These are phyloP conservation scores for Thamnidium elegans DNA, from an alignment of 192 early-diverging fungal genomes.

Conservation along the genomic window DNA sequence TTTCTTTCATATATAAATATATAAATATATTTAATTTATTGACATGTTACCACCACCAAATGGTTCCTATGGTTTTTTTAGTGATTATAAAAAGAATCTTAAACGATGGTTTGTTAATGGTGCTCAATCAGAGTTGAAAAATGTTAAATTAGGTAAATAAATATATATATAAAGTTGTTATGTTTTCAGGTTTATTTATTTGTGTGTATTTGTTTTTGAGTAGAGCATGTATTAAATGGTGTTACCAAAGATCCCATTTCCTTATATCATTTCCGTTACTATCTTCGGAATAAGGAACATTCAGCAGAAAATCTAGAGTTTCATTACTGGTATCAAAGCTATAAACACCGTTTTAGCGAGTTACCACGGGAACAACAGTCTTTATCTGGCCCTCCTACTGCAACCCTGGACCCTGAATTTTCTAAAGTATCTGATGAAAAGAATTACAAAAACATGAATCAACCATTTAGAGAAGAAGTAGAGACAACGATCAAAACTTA, in stretches of 20 bases:
- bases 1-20: too few species aligned
- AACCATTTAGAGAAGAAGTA: conserved; percentile 29
- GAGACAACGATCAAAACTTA: conserved; percentile 24
- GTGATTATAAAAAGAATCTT: background rate
- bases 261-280: conserved; percentile 22
- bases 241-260: conserved; percentile 29
- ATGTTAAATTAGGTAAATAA: conserved; percentile 22
- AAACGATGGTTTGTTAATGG: conserved; percentile 10
- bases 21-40: too few species aligned
- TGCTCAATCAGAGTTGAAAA: conserved; percentile 12
- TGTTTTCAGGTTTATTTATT: background rate
- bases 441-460: background rate
- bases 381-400: conserved; percentile 20
- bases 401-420: conserved; percentile 1
- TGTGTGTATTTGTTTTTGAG: too few species aligned
- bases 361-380: conserved; percentile 6
- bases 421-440: too few species aligned
- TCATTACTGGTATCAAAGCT: conserved; percentile 27
- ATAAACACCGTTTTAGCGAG: conserved; percentile 14
- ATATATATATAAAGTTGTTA: too few species aligned
- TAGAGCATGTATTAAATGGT: conserved; percentile 22
- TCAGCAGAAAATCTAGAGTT: conserved; percentile 30
- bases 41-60: too few species aligned
- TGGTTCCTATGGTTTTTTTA: background rate
- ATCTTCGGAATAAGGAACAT: conserved; percentile 27